Evolutionary conservation across 192 early-diverging fungal genomes (phyloP).

Genomic region (Thamnidium elegans): DNA sequence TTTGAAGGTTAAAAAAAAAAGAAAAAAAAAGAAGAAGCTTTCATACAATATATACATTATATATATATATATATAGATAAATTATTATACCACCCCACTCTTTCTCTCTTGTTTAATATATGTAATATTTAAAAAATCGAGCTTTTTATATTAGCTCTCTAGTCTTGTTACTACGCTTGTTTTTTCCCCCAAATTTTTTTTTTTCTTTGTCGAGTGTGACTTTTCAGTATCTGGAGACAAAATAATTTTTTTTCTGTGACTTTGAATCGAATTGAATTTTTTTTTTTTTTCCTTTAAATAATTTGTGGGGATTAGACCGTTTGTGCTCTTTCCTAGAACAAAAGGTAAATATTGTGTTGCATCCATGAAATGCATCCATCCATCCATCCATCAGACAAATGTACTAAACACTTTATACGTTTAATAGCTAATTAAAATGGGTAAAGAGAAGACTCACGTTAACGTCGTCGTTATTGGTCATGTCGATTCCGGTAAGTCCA

Average conservation of each 20-base stretch:
- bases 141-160: no score
- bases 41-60: background rate
- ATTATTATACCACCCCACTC: no score
- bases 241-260: background rate
- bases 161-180: no score
- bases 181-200: no score
- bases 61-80: background rate
- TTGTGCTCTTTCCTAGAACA: background rate
- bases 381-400: slow-evolving; percentile 12
- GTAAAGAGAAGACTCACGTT: slow-evolving; percentile 89
- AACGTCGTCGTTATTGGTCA: slow-evolving; percentile 97
- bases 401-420: background rate
- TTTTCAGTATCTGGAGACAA: background rate
- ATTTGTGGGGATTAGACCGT: background rate
- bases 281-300: background rate
- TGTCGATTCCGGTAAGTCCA: slow-evolving; percentile 99
- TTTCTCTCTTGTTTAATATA: no score
- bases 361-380: slow-evolving; percentile 7
- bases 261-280: background rate
- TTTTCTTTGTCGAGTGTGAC: background rate
- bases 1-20: slow-evolving; percentile 63
- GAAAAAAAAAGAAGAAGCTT: background rate
- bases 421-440: slow-evolving; percentile 15
- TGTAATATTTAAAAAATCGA: no score
- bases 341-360: background rate